Base-by-base conservation (phyloP, 2,329 filamentous ascomycete species). In the Trichophyton simii region DNA sequence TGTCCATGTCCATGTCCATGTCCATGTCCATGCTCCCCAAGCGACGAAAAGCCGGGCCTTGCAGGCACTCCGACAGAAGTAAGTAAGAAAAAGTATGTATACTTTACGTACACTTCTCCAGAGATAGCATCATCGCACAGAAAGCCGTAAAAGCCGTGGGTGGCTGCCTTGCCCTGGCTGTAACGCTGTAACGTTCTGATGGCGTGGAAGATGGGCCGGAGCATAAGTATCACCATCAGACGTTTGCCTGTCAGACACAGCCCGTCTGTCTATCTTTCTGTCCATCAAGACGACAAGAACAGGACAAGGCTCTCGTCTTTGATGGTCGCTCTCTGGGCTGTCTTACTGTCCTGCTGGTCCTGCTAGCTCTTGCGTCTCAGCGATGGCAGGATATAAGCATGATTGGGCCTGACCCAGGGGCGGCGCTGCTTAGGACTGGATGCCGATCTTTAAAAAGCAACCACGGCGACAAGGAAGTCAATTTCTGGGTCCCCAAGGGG, bases 381-480 rank as follows among this genome's bases (percentile, higher is more conserved):
- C 15, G n/a, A 18, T n/a, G 3, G 41, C 28, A 34, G 22, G 28
- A 31, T 54, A 54, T 15, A 54, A 31, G 50, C 50, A 28, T 54
- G 50, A 54, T 31, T 31, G 50, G 50, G 50, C 5, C 25, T n/a
- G 13, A 31, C 22, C 38, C 15, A 18, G n/a, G 22, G 50, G 28
- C 4, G 44, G 6, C 8, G 31, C 31, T 13, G 34, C 28, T 31
- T 7, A 31, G 28, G 44, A 48, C 9, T 48, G 18, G 18, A 48
- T 13, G 50, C 50, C 50, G 50, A 54, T 54, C 50, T 38, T 22
- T 22, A 54, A 54, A 54, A 54, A 54, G 50, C 50, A 54, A 54
- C 18, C 22, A 34, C 11, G 46, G 22, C 34, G 34, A 28, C 22
- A 15, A 54, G 20, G 20, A 54, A 54, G 50, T 54, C 50, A 54